These are phyloP conservation scores for Bryoglossum gracile DNA, from an alignment of 495 filamentous ascomycete species.

Conservation along the genomic window DNA sequence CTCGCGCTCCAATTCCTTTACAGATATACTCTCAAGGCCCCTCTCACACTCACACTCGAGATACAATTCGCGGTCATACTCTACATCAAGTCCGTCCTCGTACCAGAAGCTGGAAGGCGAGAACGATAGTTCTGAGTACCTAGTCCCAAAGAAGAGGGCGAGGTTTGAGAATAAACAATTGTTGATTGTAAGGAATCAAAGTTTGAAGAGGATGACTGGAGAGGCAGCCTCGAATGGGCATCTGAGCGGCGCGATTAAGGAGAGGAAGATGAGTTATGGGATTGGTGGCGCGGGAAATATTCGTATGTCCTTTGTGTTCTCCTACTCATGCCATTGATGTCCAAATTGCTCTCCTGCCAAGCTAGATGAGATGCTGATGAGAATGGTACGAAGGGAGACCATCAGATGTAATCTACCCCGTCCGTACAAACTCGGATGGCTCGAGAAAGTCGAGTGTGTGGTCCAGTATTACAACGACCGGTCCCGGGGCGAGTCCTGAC, in stretches of 20 bases:
- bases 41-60: no score
- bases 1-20: no score
- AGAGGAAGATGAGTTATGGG: constrained; percentile 22
- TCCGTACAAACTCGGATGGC: constrained; percentile 11
- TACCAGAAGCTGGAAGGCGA: no score
- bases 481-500: constrained; percentile 10
- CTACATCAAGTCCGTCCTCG: no score
- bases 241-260: no score
- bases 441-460: constrained; percentile 12
- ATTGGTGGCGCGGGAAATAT: constrained; percentile 26
- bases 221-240: no score
- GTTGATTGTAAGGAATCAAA: no score
- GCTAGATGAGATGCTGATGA: no score
- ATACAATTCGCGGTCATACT: no score
- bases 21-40: no score
- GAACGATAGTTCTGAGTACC: constrained; percentile 3
- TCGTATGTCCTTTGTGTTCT: constrained; percentile 10
- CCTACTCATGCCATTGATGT: background rate
- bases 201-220: no score
- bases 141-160: constrained; percentile 5
- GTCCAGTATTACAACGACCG: constrained; percentile 1
- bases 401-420: constrained; percentile 20
- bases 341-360: background rate
- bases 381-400: constrained; percentile 17
- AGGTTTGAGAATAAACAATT: constrained; percentile 6